phyloP scores from a whole-genome alignment of 768 basidiomycete species.

The Hebeloma cylindrosporum region DNA sequence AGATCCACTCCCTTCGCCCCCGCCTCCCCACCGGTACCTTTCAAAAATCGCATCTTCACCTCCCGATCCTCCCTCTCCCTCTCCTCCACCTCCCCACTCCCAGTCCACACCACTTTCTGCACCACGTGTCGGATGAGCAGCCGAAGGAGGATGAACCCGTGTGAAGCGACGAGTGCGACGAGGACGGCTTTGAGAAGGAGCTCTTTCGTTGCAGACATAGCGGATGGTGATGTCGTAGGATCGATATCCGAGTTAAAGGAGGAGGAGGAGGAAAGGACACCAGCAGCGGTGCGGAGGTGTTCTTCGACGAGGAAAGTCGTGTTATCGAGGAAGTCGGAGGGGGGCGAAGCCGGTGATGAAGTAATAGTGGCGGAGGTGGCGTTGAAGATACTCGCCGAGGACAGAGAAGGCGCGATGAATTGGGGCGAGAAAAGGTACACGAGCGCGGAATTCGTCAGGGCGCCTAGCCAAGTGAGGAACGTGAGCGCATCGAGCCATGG shows the following conservation, averaged over 20 bases:
- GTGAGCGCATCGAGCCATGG: constrained; percentile 90
- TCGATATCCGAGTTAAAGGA: not conserved
- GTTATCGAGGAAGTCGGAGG: constrained; percentile 5
- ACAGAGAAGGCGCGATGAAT: constrained; percentile 11
- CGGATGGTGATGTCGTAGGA: constrained; percentile 8
- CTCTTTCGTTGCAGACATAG: constrained; percentile 43
- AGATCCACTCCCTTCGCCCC: constrained; percentile 11
- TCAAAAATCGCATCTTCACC: constrained; percentile 41
- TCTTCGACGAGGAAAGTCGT: constrained; percentile 13
- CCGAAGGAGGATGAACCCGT: constrained; percentile 76
- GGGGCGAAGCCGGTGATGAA: not conserved
- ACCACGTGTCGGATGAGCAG: constrained; percentile 64
- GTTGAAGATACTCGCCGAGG: constrained; percentile 1
- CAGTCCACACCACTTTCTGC: constrained; percentile 76
- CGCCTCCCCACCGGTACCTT: constrained; percentile 20
- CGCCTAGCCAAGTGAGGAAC: constrained; percentile 87
- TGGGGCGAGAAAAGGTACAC: constrained; percentile 39
- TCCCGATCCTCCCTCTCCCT: constrained; percentile 54
- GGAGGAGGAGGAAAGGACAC: not conserved
- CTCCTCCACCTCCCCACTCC: constrained; percentile 63
- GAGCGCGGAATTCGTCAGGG: constrained; percentile 85
- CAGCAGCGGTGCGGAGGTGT: constrained; percentile 18
- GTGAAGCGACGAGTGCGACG: constrained; percentile 81
- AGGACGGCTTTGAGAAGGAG: constrained; percentile 64
- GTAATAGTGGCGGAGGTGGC: not conserved